Percentiles rank a stretch among this genome's conserved stretches.
These are phyloP conservation scores for Dryadomyces quercus-mongolicae DNA, from an alignment of 2,329 filamentous ascomycete species.

Conservation along the genomic window DNA sequence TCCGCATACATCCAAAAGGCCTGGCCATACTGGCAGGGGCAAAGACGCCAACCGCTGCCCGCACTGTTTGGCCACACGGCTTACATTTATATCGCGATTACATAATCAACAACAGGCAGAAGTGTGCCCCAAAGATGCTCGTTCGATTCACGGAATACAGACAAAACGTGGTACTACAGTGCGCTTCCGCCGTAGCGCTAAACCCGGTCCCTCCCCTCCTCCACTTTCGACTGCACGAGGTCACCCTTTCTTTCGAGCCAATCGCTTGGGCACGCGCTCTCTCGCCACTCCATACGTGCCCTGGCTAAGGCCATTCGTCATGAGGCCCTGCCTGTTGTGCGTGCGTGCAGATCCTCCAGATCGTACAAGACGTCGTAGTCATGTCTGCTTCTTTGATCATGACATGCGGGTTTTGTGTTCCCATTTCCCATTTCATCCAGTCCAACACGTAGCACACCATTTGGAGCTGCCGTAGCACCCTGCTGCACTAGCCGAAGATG, in stretches of 20 bases:
- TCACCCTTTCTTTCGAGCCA: neutral
- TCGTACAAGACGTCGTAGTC: neutral
- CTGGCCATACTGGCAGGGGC: no score
- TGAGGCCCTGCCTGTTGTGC: neutral
- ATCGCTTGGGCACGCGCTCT: neutral
- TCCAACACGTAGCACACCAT: neutral
- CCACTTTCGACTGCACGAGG: no score
- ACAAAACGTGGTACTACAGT: no score
- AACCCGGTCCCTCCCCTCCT: no score
- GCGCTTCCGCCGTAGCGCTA: neutral
- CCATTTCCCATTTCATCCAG: neutral
- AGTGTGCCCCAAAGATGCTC: no score
- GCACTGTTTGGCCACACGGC: no score
- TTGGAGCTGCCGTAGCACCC: neutral
- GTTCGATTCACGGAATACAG: no score
- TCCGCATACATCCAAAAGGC: no score
- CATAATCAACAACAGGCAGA: no score
- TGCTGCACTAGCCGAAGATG: no score
- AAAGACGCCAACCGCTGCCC: no score
- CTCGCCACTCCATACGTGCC: neutral
- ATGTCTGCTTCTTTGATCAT: neutral
- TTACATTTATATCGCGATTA: no score
- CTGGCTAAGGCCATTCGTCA: neutral
- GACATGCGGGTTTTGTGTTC: neutral
- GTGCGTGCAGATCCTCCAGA: neutral